Evolutionary conservation across 164 flowering plant species (phyloP).

Genomic region (Vitis rupestris): DNA sequence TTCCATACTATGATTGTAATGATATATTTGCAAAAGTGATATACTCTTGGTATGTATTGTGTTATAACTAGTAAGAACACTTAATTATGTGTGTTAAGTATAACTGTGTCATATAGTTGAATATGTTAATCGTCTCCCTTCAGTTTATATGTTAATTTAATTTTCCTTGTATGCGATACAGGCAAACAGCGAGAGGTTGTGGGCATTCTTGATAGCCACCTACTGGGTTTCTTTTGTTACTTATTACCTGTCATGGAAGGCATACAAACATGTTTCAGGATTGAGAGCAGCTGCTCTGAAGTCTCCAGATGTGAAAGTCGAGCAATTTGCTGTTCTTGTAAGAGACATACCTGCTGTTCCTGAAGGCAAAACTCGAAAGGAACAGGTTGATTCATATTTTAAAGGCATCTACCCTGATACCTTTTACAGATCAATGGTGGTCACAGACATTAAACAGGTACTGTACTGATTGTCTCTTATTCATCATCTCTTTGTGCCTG

Average conservation of each 20-base stretch:
- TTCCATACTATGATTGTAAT: too few relatives aligned
- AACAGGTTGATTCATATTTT: slow-evolving; percentile 89
- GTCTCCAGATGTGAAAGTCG: slow-evolving; percentile 57
- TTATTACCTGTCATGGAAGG: slow-evolving; percentile 74
- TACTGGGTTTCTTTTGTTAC: slow-evolving; percentile 89
- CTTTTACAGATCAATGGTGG: slow-evolving; percentile 71
- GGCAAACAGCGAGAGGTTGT: slow-evolving; percentile 61
- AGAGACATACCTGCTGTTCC: slow-evolving; percentile 74
- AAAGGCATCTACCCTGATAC: slow-evolving; percentile 74
- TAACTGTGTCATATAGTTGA: not conserved
- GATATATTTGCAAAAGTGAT: not conserved
- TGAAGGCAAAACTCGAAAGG: slow-evolving; percentile 67
- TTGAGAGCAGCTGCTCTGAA: slow-evolving; percentile 64
- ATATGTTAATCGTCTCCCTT: not conserved
- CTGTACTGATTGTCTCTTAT: not conserved
- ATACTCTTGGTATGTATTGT: not conserved
- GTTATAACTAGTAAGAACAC: not conserved
- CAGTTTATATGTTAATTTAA: not conserved
- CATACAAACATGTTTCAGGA: slow-evolving; percentile 72
- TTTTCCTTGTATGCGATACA: slow-evolving; percentile 23
- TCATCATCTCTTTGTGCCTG: not conserved
- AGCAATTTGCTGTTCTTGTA: slow-evolving; percentile 81
- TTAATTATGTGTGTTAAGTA: not conserved
- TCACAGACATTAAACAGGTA: slow-evolving; percentile 82
- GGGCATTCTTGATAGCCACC: slow-evolving; percentile 68